phyloP scores from a whole-genome alignment of 257 asterid species.

The Dorcoceras hygrometricum region DNA sequence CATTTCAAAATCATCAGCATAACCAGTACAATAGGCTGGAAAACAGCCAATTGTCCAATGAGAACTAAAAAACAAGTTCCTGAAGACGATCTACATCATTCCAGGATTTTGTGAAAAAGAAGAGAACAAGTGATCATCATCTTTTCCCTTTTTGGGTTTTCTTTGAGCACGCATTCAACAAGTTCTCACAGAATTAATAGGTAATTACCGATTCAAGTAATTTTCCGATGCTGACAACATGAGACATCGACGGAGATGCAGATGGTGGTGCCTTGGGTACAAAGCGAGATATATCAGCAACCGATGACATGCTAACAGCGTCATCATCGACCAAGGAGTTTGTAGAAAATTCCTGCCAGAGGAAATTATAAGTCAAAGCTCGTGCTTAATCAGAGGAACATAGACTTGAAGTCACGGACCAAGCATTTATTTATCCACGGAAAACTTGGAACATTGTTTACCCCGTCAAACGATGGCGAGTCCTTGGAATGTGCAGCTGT shows the following conservation, averaged over 20 bases:
- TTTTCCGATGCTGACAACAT: conserved; percentile 83
- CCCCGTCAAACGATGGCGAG: conserved; percentile 82
- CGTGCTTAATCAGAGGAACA: neutral
- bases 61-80: neutral
- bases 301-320: conserved; percentile 70
- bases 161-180: neutral
- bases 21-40: neutral
- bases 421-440: neutral
- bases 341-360: conserved; percentile 62
- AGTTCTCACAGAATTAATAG: neutral
- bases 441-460: conserved; percentile 26
- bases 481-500: conserved; percentile 51
- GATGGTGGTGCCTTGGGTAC: conserved; percentile 68
- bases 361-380: neutral
- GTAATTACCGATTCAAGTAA: conserved; percentile 80
- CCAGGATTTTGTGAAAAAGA: neutral
- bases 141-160: neutral
- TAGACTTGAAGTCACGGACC: neutral
- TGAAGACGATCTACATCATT: neutral
- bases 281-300: conserved; percentile 68
- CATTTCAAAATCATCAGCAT: neutral
- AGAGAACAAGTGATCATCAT: neutral
- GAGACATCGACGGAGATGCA: conserved; percentile 80
- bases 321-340: conserved; percentile 70
- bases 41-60: neutral